A percentile compares a stretch with the other conserved stretches of the same genome.
phyloP scores from a whole-genome alignment of 176 grass and related monocot genomes.

The Musa acuminata region DNA sequence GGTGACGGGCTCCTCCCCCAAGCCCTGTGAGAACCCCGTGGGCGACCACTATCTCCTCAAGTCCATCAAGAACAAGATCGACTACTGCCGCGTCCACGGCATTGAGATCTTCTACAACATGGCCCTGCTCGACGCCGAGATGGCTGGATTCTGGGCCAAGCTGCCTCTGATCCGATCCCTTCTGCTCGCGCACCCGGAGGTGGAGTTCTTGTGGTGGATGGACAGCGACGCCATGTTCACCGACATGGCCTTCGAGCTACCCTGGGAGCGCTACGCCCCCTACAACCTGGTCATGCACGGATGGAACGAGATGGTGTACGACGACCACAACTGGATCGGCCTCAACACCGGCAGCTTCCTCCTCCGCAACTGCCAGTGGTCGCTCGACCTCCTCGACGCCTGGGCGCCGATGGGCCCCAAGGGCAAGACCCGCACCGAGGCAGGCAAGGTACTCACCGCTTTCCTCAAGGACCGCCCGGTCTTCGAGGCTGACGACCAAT shows the following conservation, averaged over 20 bases:
- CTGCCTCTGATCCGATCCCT: constrained; percentile 82
- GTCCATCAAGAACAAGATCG: constrained; percentile 99
- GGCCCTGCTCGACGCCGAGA: constrained; percentile 86
- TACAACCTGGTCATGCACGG: constrained; percentile 91
- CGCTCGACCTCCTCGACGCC: constrained; percentile 82
- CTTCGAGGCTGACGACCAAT: constrained; percentile 95
- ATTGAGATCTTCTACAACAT: constrained; percentile 98
- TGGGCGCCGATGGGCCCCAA: constrained; percentile 99
- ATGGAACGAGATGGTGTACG: constrained; percentile 97
- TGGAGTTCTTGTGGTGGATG: constrained; percentile 99
- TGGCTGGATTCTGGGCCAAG: constrained; percentile 95
- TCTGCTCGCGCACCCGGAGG: constrained; percentile 80
- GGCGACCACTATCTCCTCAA: constrained; percentile 98
- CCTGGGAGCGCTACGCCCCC: constrained; percentile 68
- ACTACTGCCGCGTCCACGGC: constrained; percentile 95
- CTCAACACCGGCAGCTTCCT: constrained; percentile 97
- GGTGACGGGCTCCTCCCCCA: constrained; percentile 84
- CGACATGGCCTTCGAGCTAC: constrained; percentile 92
- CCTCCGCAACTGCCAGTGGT: constrained; percentile 92
- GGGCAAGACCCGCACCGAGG: constrained; percentile 68
- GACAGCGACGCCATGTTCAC: constrained; percentile 97
- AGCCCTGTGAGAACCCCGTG: constrained; percentile 95
- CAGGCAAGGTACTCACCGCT: constrained; percentile 72
- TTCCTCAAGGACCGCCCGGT: constrained; percentile 79
- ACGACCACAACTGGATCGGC: constrained; percentile 96